These are phyloP conservation scores for Paraleonurus japonicus DNA, from an alignment of 257 asterid genomes.

Conservation along the genomic window DNA sequence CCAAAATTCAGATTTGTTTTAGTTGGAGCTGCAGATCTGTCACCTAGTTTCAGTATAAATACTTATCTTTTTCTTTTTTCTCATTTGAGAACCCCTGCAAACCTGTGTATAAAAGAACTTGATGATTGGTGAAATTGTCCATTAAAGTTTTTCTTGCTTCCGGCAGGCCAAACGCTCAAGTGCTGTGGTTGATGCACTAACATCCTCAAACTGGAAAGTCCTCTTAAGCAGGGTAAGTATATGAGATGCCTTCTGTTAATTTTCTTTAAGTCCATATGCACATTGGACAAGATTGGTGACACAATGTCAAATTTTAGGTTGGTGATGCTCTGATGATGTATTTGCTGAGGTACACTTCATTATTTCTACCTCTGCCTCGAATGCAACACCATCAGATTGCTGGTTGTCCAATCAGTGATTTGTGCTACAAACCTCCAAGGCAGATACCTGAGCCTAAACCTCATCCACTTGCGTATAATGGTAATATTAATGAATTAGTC, in stretches of 20 bases:
- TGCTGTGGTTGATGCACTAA: constrained; percentile 48
- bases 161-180: constrained; percentile 49
- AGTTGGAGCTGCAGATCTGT: constrained; percentile 11
- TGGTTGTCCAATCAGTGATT: constrained; percentile 61
- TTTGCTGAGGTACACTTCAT: constrained; percentile 57
- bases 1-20: background rate
- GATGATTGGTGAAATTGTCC: constrained; percentile 7
- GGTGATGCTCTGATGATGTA: constrained; percentile 76
- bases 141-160: constrained; percentile 7
- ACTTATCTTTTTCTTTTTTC: background rate
- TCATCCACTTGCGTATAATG: constrained; percentile 30
- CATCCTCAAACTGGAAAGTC: constrained; percentile 61
- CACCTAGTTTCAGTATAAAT: background rate
- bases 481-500: constrained; percentile 27
- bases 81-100: background rate
- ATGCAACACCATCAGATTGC: constrained; percentile 63
- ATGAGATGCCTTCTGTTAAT: constrained; percentile 7
- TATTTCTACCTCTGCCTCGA: constrained; percentile 67
- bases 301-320: constrained; percentile 46
- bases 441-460: constrained; percentile 23
- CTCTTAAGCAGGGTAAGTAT: constrained; percentile 64
- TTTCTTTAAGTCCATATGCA: background rate
- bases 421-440: constrained; percentile 31
- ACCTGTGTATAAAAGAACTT: background rate
- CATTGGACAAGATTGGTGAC: constrained; percentile 12